These are phyloP conservation scores for Colletotrichum australisinense DNA, from an alignment of 2,329 filamentous ascomycete genomes.

Conservation along the genomic window DNA sequence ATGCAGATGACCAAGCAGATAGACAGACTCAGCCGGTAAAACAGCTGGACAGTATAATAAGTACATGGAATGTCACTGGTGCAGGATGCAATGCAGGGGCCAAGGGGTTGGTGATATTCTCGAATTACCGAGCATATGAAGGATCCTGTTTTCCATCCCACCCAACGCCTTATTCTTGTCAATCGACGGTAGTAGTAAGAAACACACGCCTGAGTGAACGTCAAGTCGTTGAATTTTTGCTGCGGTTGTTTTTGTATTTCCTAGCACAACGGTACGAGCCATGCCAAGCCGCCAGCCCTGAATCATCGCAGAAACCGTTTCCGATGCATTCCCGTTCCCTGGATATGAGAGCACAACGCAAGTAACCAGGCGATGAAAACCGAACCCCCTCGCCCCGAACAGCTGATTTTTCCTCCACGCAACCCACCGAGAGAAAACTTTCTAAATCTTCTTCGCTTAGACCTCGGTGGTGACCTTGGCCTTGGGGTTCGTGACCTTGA, in stretches of 20 bases:
- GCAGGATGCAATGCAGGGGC: background rate
- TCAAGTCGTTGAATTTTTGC: conserved; percentile 34
- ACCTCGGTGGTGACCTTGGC: conserved; percentile 98
- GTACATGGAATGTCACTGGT: background rate
- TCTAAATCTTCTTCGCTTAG: conserved; percentile 54
- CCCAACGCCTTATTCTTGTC: conserved; percentile 15
- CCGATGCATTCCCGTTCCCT: conserved; percentile 37
- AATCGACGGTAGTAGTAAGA: conserved; percentile 14
- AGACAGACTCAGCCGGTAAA: no score
- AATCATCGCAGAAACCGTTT: conserved; percentile 37
- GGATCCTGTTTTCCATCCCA: conserved; percentile 19
- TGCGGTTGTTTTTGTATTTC: conserved; percentile 36
- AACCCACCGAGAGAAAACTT: background rate
- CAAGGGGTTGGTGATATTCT: conserved; percentile 12
- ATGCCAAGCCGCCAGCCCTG: conserved; percentile 37
- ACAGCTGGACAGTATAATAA: background rate
- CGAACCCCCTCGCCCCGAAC: conserved; percentile 28
- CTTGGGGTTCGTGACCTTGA: conserved; percentile 99
- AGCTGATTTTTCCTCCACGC: conserved; percentile 17
- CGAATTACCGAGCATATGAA: conserved; percentile 17
- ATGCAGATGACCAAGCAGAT: background rate
- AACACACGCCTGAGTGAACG: conserved; percentile 21
- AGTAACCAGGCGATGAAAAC: conserved; percentile 26
- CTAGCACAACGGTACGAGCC: conserved; percentile 36
- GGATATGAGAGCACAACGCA: conserved; percentile 36